phyloP scores from a whole-genome alignment of 2,329 filamentous ascomycete genomes.

The Lachnum nothofagi region DNA sequence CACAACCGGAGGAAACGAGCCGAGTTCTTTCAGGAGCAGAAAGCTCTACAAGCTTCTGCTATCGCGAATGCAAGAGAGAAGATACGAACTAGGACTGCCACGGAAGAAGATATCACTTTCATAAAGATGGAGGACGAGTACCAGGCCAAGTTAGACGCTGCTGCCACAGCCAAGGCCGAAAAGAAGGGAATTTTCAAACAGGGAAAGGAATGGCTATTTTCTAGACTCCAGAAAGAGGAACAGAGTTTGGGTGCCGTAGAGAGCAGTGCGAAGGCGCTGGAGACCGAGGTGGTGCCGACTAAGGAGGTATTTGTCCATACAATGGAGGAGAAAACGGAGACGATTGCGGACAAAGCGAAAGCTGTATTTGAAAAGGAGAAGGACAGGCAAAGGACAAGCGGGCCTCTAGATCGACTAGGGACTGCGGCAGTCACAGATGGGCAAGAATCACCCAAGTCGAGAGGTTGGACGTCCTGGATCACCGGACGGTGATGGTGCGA shows the following conservation, averaged over 20 bases:
- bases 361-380: slow-evolving; percentile 30
- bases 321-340: slow-evolving; percentile 28
- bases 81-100: slow-evolving; percentile 39
- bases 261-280: slow-evolving; percentile 22
- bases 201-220: slow-evolving; percentile 31
- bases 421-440: slow-evolving; percentile 2
- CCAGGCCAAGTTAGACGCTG: slow-evolving; percentile 13
- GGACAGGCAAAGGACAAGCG: slow-evolving; percentile 28
- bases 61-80: slow-evolving; percentile 41
- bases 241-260: slow-evolving; percentile 22
- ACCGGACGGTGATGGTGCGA: slow-evolving; percentile 11
- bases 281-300: slow-evolving; percentile 23
- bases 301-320: slow-evolving; percentile 27
- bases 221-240: slow-evolving; percentile 32
- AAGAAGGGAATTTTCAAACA: slow-evolving; percentile 26
- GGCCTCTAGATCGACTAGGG: slow-evolving; percentile 29
- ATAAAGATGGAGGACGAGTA: slow-evolving; percentile 55
- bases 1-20: slow-evolving; percentile 62
- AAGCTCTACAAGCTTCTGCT: slow-evolving; percentile 41
- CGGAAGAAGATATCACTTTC: slow-evolving; percentile 46
- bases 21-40: slow-evolving; percentile 52
- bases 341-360: slow-evolving; percentile 23
- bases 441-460: slow-evolving; percentile 12
- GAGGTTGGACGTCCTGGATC: slow-evolving; percentile 23
- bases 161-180: slow-evolving; percentile 27